These are phyloP conservation scores for Amaranthus hypochondriacus DNA, from an alignment of 148 eudicot species.

Conservation along the genomic window DNA sequence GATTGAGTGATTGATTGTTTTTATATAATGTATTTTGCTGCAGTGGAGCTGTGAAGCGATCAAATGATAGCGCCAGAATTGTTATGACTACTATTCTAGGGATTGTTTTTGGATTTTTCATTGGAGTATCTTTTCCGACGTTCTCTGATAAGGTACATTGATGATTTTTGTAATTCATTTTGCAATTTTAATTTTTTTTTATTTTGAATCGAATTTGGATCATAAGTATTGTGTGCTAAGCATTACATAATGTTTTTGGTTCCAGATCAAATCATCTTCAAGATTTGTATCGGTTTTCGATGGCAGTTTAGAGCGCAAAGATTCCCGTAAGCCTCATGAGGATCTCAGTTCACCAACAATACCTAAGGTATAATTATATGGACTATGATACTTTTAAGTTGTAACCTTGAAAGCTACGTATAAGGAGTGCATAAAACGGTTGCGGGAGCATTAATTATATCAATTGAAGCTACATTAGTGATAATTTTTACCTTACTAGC, in stretches of 20 bases:
- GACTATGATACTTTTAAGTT: no score
- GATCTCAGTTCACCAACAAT: conserved; percentile 20
- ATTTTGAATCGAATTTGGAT: neutral
- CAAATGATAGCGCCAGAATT: conserved; percentile 32
- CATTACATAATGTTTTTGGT: neutral
- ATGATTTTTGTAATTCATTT: neutral
- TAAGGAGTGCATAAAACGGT: no score
- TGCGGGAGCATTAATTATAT: no score
- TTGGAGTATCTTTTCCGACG: conserved; percentile 36
- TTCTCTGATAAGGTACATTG: conserved; percentile 25
- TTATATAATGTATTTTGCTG: neutral
- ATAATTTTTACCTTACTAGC: no score
- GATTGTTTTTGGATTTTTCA: conserved; percentile 31
- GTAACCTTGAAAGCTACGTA: no score
- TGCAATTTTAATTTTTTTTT: neutral
- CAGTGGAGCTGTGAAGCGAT: conserved; percentile 29
- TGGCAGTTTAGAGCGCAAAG: conserved; percentile 12
- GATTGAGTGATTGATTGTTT: neutral
- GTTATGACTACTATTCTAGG: conserved; percentile 32
- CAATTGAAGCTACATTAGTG: no score
- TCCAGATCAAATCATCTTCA: conserved; percentile 30
- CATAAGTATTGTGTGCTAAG: neutral
- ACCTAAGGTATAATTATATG: conserved; percentile 23
- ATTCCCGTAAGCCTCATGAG: conserved; percentile 21
- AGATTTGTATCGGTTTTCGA: conserved; percentile 26